Base-by-base conservation (phyloP, 2,329 filamentous ascomycete genomes). In the Fusarium sp. region DNA sequence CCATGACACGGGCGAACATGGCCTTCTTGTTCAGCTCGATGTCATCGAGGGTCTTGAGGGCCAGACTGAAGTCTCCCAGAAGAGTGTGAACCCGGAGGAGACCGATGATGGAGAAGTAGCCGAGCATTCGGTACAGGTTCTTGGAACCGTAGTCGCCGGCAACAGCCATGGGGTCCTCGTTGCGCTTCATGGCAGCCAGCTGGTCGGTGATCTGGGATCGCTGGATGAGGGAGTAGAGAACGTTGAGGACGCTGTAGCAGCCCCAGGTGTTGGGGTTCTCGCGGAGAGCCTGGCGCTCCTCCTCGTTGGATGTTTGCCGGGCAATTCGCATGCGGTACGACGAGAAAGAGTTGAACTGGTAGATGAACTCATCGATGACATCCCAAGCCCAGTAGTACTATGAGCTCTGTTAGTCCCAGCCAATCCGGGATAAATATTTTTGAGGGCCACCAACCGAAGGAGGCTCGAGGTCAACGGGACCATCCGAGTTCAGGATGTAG, bases 21-120 rank as follows among this genome's bases (percentile, higher is more conserved):
- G 97, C 95, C 90, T 98, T 98, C 90, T 99, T 99, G 90, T 98
- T 99, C 81, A 99, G 92, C 90, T 99, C 97, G 82, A 99, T 98
- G 84, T 98, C 96, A 84, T 99, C 97, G 77, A 99, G 93, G 39
- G 97, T 99, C 92, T 98, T 99, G 81, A 99, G 92, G 60, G 97
- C 97, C 74, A 99, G 92, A 86, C 94, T 97, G 87, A 99, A 99
- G 87, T 99, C 97, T 79, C 97, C 97, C 63, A 99, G 90, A 81
- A 99, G 88, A 86, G 94, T 97, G 91, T 99, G 97, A 76, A 99
- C 97, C 59, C 97, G 93, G 79, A 99, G 90, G 70, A 99, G 91
- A 68, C 97, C 97, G 82, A 99, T 98, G 86, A 99, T 98, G 84
- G 96, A 98, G 87, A 99, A 99, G 87, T 99, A 99, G 73, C 97